These are phyloP conservation scores for Chenopodium quinoa DNA, from an alignment of 148 eudicot genomes.

Conservation along the genomic window DNA sequence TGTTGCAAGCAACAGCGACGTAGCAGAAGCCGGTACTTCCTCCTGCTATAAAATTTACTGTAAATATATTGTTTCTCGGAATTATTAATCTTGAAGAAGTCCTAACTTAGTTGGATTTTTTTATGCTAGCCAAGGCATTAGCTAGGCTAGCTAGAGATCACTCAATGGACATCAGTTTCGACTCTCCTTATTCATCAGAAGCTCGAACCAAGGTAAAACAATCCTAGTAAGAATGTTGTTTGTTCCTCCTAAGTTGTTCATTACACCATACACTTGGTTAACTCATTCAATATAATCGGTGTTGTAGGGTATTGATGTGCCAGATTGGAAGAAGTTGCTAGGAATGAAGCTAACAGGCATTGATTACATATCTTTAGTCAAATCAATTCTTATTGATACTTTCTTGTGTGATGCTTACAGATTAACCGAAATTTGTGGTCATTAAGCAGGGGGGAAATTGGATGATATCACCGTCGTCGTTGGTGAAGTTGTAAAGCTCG, in stretches of 20 bases:
- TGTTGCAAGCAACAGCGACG: constrained; percentile 44
- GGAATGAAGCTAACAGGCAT: constrained; percentile 85
- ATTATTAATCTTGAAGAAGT: not conserved
- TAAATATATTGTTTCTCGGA: not conserved
- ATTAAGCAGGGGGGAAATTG: constrained; percentile 78
- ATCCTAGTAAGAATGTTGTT: not conserved
- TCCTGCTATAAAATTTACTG: not conserved
- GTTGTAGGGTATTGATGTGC: constrained; percentile 71
- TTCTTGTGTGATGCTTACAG: not conserved
- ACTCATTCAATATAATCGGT: not conserved
- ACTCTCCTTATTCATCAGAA: constrained; percentile 83
- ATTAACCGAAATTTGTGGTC: not conserved
- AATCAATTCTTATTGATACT: not conserved
- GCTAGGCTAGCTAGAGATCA: constrained; percentile 81
- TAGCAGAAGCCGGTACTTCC: constrained; percentile 64
- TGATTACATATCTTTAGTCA: not conserved
- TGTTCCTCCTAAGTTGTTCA: not conserved
- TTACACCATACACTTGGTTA: not conserved
- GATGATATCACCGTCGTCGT: constrained; percentile 90
- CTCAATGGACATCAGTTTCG: constrained; percentile 59
- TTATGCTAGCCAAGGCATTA: constrained; percentile 80
- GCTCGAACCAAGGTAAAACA: constrained; percentile 66
- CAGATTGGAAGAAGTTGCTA: constrained; percentile 70
- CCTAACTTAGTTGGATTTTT: constrained; percentile 19
- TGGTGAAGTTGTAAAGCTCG: constrained; percentile 48